A percentile compares a stretch with the other conserved stretches of the same genome.
Conservation (phyloP, 768 basidiomycete genomes). For the Boletus eberwhitei region DNA sequence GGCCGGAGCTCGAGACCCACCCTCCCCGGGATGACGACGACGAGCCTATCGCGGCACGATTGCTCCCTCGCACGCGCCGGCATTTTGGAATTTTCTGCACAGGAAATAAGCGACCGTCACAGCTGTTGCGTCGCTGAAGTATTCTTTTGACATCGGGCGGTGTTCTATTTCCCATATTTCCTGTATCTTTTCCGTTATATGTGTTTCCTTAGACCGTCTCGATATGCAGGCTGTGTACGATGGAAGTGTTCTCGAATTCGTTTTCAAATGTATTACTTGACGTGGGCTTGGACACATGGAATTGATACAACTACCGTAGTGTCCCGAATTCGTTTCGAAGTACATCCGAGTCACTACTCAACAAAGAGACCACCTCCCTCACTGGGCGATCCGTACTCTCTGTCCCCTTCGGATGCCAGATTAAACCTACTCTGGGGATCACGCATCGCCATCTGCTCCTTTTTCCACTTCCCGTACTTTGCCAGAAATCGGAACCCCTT, state of each 20-base stretch:
- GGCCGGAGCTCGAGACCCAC: conserved; percentile 7
- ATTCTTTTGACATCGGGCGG: not conserved
- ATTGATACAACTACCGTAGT: not conserved
- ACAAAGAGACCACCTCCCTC: conserved; percentile 27
- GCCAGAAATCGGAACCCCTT: conserved; percentile 34
- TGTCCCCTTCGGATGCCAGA: not conserved
- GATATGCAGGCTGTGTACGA: conserved; percentile 7
- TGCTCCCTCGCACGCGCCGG: conserved; percentile 16
- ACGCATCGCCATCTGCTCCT: conserved; percentile 35
- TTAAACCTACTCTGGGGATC: not conserved
- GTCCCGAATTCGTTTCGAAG: not conserved
- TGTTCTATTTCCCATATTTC: not conserved
- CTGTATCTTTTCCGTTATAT: conserved; percentile 4
- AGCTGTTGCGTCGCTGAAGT: conserved; percentile 10
- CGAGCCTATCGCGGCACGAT: conserved; percentile 6
- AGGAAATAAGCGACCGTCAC: conserved; percentile 23
- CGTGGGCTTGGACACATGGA: not conserved
- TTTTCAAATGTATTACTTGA: conserved; percentile 4
- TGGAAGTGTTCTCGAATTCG: not conserved
- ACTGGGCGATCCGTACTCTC: not conserved
- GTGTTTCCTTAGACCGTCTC: conserved; percentile 5
- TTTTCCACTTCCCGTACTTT: conserved; percentile 43
- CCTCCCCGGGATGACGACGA: conserved; percentile 5
- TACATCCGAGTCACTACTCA: conserved; percentile 10
- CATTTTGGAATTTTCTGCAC: conserved; percentile 40